These are phyloP conservation scores for Phytophthora foliorum DNA, from an alignment of 352 stramenopile species.

Conservation along the genomic window DNA sequence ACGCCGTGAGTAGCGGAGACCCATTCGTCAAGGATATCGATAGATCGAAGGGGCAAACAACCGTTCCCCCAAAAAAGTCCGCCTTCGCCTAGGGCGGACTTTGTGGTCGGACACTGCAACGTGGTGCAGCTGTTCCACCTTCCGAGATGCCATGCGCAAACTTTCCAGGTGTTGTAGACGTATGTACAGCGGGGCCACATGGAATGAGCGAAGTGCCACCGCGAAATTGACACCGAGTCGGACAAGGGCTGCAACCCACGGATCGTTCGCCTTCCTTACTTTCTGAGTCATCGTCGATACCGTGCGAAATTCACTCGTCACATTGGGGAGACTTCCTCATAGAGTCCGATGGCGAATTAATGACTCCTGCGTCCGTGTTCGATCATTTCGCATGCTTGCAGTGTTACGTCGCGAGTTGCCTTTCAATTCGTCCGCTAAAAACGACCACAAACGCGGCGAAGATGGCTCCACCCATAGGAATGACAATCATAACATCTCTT, in stretches of 20 bases:
- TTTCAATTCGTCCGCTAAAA: slow-evolving; percentile 12
- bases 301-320: no score
- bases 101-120: slow-evolving; percentile 10
- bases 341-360: no score
- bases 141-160: slow-evolving; percentile 2
- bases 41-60: no score
- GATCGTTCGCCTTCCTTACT: not conserved
- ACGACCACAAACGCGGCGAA: slow-evolving; percentile 12
- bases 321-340: no score
- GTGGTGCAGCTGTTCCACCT: slow-evolving; percentile 10
- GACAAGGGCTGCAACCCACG: slow-evolving; percentile 19
- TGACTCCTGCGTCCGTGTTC: slow-evolving; percentile 18
- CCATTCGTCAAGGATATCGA: not conserved
- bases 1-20: not conserved
- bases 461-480: slow-evolving; percentile 33
- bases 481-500: slow-evolving; percentile 40
- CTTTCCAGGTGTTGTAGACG: slow-evolving; percentile 7
- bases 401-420: slow-evolving; percentile 15
- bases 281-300: not conserved
- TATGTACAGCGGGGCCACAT: slow-evolving; percentile 7
- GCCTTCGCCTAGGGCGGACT: no score
- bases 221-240: slow-evolving; percentile 16
- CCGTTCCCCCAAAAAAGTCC: no score
- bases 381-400: slow-evolving; percentile 7
- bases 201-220: slow-evolving; percentile 19